Evolutionary conservation across 2,329 filamentous ascomycete species (phyloP), one percentile per base, ranked within the genome.

Genomic region (Neurospora sp.): DNA sequence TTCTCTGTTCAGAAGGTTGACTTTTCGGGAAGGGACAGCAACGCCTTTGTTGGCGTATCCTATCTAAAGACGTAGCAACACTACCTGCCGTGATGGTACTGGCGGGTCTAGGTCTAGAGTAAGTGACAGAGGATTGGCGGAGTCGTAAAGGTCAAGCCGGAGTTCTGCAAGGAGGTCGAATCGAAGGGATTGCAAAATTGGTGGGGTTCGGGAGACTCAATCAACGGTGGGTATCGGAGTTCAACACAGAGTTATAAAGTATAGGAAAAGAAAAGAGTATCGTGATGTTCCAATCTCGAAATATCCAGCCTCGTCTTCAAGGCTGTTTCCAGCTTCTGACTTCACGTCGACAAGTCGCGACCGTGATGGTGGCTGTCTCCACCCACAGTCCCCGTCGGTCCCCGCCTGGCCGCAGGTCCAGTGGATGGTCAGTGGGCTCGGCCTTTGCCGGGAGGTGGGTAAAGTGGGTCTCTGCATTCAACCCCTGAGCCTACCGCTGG

Each of bases 271-370:
- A 19, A 67, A 37, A 43, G 38, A 62, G 19, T 46, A 33, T 52
- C 15, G 36, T 37, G 28, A 39, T 52, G 69, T 62, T 69, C 6
- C 36, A 40, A 69, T 19, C 17, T 66, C 33, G 65, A 68, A 70
- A 38, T 57, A 28, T 28, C 62, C 69, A 68, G 41, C 66, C 37
- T 57, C 41, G 66, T 68, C 66, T 41, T 37, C 38, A 70, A 65
- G 69, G 66, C 69, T 70, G 66, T 65, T 70, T 68, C 46, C 38
- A 66, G 12, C 23, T 62, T 62, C 52, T n/a, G 23, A 62, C 12
- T 62, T 62, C 15, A 62, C 28, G 52, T 62, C 52, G 23, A 62
- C 23, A 8, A 17, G 52, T 62, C 52, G 52, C 52, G 52, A 62
- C 52, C 28, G 52, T 62, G 52, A 62, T 62, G 52, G 33, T 62